Evolutionary conservation across 768 basidiomycete species (phyloP).

Genomic region (Amanita pseudoporphyria): DNA sequence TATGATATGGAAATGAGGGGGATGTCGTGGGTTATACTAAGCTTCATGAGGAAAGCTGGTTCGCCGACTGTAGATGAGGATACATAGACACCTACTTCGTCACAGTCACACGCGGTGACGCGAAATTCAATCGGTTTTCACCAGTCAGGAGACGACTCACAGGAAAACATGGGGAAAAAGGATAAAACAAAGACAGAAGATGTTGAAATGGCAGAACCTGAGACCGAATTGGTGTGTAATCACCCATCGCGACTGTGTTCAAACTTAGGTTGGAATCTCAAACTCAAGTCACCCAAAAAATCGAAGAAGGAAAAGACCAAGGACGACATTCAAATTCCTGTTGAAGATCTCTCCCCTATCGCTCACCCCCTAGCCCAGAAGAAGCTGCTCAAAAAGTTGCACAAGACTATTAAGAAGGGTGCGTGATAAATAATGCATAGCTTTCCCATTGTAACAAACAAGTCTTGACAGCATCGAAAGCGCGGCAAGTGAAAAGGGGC

Average conservation of each 20-base stretch:
- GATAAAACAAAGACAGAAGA: constrained; percentile 61
- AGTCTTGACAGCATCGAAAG: constrained; percentile 66
- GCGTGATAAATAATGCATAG: constrained; percentile 5
- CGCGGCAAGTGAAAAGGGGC: constrained; percentile 91
- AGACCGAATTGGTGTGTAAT: constrained; percentile 22
- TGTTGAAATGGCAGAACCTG: constrained; percentile 38
- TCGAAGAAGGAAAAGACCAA: constrained; percentile 41
- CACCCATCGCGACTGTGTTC: constrained; percentile 1
- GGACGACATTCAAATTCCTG: constrained; percentile 53
- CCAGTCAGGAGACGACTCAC: background rate
- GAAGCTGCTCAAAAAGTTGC: constrained; percentile 89
- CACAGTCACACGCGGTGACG: constrained; percentile 12
- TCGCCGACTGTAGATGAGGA: too few species aligned
- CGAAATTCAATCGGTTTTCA: background rate
- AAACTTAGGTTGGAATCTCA: constrained; percentile 6
- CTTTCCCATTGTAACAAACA: constrained; percentile 3
- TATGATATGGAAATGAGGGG: constrained; percentile 75
- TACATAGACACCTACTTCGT: background rate
- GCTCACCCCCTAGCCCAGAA: constrained; percentile 89
- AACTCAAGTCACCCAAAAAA: constrained; percentile 43
- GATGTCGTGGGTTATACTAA: constrained; percentile 59
- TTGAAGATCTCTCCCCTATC: constrained; percentile 87
- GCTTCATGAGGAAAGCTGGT: constrained; percentile 30
- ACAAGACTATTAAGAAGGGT: constrained; percentile 95
- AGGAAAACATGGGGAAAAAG: constrained; percentile 70